A percentile compares a stretch with the other conserved stretches of the same genome.
Evolutionary conservation across 495 filamentous ascomycete genomes (phyloP).

Genomic region (Schizothecium vesticola): DNA sequence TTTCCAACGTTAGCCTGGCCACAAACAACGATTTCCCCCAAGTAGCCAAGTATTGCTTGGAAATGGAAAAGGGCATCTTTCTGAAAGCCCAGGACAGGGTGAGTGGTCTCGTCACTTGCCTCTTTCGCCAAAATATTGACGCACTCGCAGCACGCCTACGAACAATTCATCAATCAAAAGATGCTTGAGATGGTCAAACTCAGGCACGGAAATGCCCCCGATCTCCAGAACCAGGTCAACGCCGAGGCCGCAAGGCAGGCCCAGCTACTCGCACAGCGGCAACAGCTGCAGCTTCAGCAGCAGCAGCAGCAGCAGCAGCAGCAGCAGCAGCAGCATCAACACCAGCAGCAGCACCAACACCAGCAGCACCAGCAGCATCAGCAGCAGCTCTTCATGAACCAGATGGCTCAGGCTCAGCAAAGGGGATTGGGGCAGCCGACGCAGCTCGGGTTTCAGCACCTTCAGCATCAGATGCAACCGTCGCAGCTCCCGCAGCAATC

Average conservation of each 20-base stretch:
- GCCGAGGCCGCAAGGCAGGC: slow-evolving; percentile 40
- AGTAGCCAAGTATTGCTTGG: slow-evolving; percentile 28
- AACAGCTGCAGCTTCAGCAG: not conserved
- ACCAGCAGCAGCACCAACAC: not conserved
- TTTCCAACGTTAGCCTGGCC: slow-evolving; percentile 38
- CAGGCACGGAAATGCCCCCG: slow-evolving; percentile 38
- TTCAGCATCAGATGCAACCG: slow-evolving; percentile 47
- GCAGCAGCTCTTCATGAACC: slow-evolving; percentile 43
- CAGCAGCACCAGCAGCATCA: slow-evolving; percentile 27
- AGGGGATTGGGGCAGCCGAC: slow-evolving; percentile 37
- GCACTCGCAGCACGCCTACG: slow-evolving; percentile 32
- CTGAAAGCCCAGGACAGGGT: slow-evolving; percentile 40
- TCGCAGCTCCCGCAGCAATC: slow-evolving; percentile 37
- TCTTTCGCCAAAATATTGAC: not conserved
- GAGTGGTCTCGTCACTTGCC: slow-evolving; percentile 6
- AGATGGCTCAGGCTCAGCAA: slow-evolving; percentile 26
- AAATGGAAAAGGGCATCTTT: slow-evolving; percentile 41
- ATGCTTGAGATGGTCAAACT: slow-evolving; percentile 33
- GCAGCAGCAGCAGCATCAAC: slow-evolving; percentile 26
- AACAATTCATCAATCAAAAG: slow-evolving; percentile 26
- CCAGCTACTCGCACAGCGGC: slow-evolving; percentile 25
- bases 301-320: slow-evolving; percentile 25
- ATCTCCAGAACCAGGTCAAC: slow-evolving; percentile 37
- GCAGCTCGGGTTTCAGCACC: slow-evolving; percentile 42
- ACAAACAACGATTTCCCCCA: slow-evolving; percentile 26